Base-by-base conservation (phyloP, 73 alveolate genomes). In the Uronychia setigera region DNA sequence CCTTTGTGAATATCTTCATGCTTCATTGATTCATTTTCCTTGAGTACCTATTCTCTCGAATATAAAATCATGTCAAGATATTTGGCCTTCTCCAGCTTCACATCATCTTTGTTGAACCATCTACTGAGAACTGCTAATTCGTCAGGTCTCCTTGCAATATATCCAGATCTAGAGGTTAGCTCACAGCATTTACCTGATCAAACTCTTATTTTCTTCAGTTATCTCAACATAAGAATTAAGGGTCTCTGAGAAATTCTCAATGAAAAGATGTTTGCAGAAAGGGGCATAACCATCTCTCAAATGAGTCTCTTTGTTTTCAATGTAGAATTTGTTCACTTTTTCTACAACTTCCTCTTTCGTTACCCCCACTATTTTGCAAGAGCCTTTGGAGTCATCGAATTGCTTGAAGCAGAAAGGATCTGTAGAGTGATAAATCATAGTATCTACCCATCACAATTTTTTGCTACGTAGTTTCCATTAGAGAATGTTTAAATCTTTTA, bases 221-320 rank as follows among this genome's bases (percentile, higher is more conserved):
- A 98, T 97, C 92, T 93, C 96, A 11, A 96, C 86, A 34, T 93
- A 91, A 32, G 96, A 85, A 76, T 93, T 88, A 35, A 90, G 77
- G 33, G 98, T 97, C 60, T 93, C 92, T 0, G 99, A 97, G 91
- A 98, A 98, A 94, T 98, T 98, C 82, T 90, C 93, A 13, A 98
- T 92, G 94, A 98, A 97, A 78, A 98, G 80, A 90, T 98, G 99
- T 85, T 98, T 98, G 93, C 99, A 98, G 88, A 98, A 98, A n/a
- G 99, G 99, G n/a, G 99, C 99, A 92, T 98, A 98, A 0, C 99
- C 99, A 46, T 96, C 99, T 30, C 89, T 93, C 60, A 97, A 75
- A 33, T 96, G 94, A 25, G 89, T 59, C 58, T 85, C 92, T 34
- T 95, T 88, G 80, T 84, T 90, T 78, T 77, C 85, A 35, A 84